Conservation (phyloP, 768 basidiomycete genomes). For the Russula sp. region DNA sequence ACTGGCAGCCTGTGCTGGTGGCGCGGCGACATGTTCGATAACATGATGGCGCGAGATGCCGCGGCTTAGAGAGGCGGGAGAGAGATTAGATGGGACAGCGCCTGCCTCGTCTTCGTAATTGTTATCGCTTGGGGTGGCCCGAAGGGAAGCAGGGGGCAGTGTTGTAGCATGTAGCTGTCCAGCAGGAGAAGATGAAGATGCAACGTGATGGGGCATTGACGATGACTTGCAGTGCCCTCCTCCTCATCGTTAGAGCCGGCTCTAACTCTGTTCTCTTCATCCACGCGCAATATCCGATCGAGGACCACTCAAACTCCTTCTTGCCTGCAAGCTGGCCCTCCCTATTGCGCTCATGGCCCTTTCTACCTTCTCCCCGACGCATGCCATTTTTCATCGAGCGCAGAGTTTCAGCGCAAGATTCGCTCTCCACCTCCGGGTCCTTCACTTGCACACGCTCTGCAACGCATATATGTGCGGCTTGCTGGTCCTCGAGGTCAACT, state of each 20-base stretch:
- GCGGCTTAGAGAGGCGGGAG: slow-evolving; percentile 49
- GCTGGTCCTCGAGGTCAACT: slow-evolving; percentile 21
- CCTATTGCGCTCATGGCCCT: slow-evolving; percentile 34
- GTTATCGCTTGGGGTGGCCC: background rate
- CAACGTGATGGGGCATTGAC: background rate
- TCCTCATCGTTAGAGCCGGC: slow-evolving; percentile 34
- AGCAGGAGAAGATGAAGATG: background rate
- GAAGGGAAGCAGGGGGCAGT: background rate
- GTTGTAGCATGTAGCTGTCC: background rate
- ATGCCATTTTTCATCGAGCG: background rate
- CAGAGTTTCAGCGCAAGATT: background rate
- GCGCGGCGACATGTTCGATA: too few species aligned
- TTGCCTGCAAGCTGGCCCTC: slow-evolving; percentile 13
- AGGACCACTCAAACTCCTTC: slow-evolving; percentile 21
- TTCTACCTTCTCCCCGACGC: slow-evolving; percentile 3
- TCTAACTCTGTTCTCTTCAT: slow-evolving; percentile 31
- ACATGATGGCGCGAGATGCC: too few species aligned
- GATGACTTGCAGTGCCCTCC: slow-evolving; percentile 27
- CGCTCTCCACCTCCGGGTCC: background rate
- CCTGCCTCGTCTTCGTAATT: background rate
- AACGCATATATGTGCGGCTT: background rate
- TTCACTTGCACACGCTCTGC: slow-evolving; percentile 6
- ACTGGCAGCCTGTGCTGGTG: too few species aligned
- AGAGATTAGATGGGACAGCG: slow-evolving; percentile 34
- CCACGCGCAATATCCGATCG: slow-evolving; percentile 32